These are phyloP conservation scores for Krasilnikovozyma curviuscula DNA, from an alignment of 768 basidiomycete genomes.

Conservation along the genomic window DNA sequence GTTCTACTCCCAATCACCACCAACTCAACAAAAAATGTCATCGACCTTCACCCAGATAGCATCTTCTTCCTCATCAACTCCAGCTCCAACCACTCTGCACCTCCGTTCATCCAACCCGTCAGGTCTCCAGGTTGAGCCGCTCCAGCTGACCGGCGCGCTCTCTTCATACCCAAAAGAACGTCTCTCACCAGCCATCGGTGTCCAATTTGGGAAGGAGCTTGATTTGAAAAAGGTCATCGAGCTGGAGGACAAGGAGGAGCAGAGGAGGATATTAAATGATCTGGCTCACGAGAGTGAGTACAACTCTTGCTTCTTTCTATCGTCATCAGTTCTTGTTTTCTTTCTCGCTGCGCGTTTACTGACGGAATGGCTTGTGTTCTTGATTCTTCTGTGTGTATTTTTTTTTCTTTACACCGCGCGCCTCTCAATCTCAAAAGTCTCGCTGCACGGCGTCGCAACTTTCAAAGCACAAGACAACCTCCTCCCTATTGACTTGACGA, in stretches of 20 bases:
- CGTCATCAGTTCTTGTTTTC: background rate
- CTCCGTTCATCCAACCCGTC: too few species aligned
- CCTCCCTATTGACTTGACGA: slow-evolving; percentile 19
- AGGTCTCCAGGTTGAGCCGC: too few species aligned
- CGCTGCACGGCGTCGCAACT: slow-evolving; percentile 26
- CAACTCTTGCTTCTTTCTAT: too few species aligned
- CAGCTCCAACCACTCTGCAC: too few species aligned
- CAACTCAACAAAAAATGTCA: too few species aligned
- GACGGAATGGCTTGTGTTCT: too few species aligned
- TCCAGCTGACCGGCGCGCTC: background rate
- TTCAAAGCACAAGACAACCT: slow-evolving; percentile 24
- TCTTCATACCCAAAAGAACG: background rate
- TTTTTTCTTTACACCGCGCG: slow-evolving; percentile 2
- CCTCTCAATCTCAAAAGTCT: too few species aligned
- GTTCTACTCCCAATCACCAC: too few species aligned
- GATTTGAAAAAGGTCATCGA: background rate
- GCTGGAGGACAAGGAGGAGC: background rate
- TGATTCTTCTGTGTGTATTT: background rate
- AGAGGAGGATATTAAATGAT: background rate
- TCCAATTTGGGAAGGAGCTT: background rate
- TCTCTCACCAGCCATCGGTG: background rate
- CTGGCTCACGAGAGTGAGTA: too few species aligned
- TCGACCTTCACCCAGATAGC: too few species aligned
- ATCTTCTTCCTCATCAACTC: too few species aligned
- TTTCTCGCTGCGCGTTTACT: background rate